These are phyloP conservation scores for Salvia miltiorrhiza DNA, from an alignment of 257 asterid genomes.

Conservation along the genomic window DNA sequence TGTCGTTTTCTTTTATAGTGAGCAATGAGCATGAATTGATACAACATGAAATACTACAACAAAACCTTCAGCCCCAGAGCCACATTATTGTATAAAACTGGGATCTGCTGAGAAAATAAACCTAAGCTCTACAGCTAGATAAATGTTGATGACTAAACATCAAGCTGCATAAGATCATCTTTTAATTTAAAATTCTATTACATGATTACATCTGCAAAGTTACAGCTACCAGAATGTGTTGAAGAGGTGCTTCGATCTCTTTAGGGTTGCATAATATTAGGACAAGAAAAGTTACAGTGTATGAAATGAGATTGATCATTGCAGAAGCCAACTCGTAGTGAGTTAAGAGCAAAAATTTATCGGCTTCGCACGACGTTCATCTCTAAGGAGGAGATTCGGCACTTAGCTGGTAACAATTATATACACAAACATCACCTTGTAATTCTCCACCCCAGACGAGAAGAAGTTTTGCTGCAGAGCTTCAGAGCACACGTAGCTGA, in stretches of 20 bases:
- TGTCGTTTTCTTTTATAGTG: background rate
- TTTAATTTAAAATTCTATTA: background rate
- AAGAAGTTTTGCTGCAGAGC: slow-evolving; percentile 4
- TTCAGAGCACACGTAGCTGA: slow-evolving; percentile 82
- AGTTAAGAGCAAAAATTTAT: slow-evolving; percentile 26
- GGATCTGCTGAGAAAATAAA: background rate
- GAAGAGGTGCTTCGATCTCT: slow-evolving; percentile 11
- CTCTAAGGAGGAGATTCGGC: slow-evolving; percentile 29
- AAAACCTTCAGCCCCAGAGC: background rate
- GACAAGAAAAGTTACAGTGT: slow-evolving; percentile 11
- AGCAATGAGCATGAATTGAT: too few relatives aligned
- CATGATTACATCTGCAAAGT: slow-evolving; percentile 3
- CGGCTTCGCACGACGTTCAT: slow-evolving; percentile 36
- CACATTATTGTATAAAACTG: background rate
- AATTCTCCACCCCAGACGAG: slow-evolving; percentile 18
- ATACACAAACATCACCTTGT: slow-evolving; percentile 32
- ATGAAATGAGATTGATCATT: slow-evolving; percentile 13
- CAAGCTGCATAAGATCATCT: slow-evolving; percentile 19
- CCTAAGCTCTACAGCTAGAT: slow-evolving; percentile 13
- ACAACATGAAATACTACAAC: background rate
- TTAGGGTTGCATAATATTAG: slow-evolving; percentile 7
- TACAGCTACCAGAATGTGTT: slow-evolving; percentile 14
- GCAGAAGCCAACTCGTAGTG: slow-evolving; percentile 37
- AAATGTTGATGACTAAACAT: background rate
- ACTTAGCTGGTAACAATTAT: slow-evolving; percentile 36